Conservation (phyloP, 495 filamentous ascomycete genomes). For the Letharia lupina region DNA sequence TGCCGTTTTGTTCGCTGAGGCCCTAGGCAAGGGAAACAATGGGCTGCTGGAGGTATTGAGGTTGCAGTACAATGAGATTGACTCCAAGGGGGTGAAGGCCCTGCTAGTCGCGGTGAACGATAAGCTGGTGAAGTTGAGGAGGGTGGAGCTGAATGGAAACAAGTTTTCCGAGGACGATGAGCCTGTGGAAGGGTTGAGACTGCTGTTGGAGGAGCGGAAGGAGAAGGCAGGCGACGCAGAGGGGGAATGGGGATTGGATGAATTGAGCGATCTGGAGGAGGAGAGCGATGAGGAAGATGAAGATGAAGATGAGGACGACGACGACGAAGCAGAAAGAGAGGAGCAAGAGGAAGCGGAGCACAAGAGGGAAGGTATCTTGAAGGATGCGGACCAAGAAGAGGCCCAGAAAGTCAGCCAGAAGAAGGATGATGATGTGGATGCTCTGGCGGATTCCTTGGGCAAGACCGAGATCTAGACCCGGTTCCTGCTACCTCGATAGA, state of each 20-base stretch:
- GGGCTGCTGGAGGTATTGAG: slow-evolving; percentile 66
- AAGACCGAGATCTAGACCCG: slow-evolving; percentile 45
- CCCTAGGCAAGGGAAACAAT: slow-evolving; percentile 68
- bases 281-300: slow-evolving; percentile 59
- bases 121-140: slow-evolving; percentile 60
- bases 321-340: slow-evolving; percentile 47
- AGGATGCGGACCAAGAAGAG: slow-evolving; percentile 66
- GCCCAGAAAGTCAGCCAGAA: slow-evolving; percentile 61
- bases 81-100: slow-evolving; percentile 57
- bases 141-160: slow-evolving; percentile 93
- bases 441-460: slow-evolving; percentile 61
- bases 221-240: slow-evolving; percentile 45
- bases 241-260: slow-evolving; percentile 73
- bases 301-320: slow-evolving; percentile 48
- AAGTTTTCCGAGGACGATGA: slow-evolving; percentile 82
- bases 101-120: slow-evolving; percentile 56
- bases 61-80: slow-evolving; percentile 93
- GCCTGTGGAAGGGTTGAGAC: slow-evolving; percentile 44
- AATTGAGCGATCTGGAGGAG: slow-evolving; percentile 61
- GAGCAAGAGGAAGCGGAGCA: slow-evolving; percentile 27
- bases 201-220: slow-evolving; percentile 46
- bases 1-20: slow-evolving; percentile 59
- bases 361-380: slow-evolving; percentile 44
- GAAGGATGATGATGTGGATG: slow-evolving; percentile 74
- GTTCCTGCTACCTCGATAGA: neutral